Evolutionary conservation across 139 green algal genomes (phyloP).

Genomic region (Chlorokybus atmophyticus): DNA sequence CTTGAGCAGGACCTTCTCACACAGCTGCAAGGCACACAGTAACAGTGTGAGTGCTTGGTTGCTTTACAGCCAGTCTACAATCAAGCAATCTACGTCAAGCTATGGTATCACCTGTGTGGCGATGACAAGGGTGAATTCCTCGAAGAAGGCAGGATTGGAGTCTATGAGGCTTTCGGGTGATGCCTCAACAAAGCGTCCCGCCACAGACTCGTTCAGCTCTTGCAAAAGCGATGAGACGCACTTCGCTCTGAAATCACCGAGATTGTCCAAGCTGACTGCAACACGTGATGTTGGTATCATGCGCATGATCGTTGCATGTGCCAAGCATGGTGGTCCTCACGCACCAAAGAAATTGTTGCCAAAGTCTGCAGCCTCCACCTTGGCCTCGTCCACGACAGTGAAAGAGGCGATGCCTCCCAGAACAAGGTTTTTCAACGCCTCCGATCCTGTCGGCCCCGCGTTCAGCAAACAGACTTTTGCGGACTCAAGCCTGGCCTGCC

Average conservation of each 20-base stretch:
- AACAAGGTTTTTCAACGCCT: conserved; percentile 94
- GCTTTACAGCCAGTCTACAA: not conserved
- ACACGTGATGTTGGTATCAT: no score
- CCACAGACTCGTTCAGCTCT: conserved; percentile 78
- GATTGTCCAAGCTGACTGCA: conserved; percentile 15
- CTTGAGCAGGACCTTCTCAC: conserved; percentile 37
- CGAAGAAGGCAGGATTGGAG: conserved; percentile 70
- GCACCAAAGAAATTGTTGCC: conserved; percentile 88
- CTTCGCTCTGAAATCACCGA: conserved; percentile 55
- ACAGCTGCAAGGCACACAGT: conserved; percentile 40
- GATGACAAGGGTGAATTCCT: conserved; percentile 70
- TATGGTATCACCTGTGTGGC: conserved; percentile 58
- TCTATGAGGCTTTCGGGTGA: conserved; percentile 51
- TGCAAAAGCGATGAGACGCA: conserved; percentile 61
- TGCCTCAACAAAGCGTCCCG: conserved; percentile 68
- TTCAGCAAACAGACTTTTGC: conserved; percentile 31
- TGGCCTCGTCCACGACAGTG: conserved; percentile 73
- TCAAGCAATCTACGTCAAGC: not conserved
- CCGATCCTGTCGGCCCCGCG: conserved; percentile 45
- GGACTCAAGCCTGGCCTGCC: conserved; percentile 17
- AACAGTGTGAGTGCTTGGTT: no score
- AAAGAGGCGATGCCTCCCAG: conserved; percentile 86
- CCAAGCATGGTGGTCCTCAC: no score
- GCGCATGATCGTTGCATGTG: no score
- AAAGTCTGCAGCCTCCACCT: conserved; percentile 58